Evolutionary conservation across 2,329 filamentous ascomycete genomes (phyloP), one percentile per base, ranked within the genome.

Genomic region (Aspergillus eucalypticola): DNA sequence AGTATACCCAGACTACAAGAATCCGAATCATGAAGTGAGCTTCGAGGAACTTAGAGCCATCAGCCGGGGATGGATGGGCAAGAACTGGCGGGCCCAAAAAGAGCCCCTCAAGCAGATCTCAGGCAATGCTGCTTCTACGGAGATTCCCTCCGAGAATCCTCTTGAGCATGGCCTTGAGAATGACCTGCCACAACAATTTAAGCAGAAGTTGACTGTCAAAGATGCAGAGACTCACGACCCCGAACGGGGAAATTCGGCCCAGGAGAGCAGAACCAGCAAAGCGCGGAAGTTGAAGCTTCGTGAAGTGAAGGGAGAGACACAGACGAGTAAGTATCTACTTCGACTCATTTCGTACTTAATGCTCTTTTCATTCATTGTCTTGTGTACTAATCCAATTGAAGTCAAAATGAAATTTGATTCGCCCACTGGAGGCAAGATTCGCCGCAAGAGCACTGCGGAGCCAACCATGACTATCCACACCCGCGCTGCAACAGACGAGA

Each of bases 401-500:
- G 92, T 98, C 76, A 95, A 96, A 82, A 90, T 92, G 59, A 97
- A 97, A 68, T 81, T 98, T 57, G 91, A 95, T 70, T 97, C 94
- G 2, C 94, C 93, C 0, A 90, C 90, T 0, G 86, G 88, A n/a
- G 88, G 87, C 3, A 98, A 96, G 75, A 83, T 94, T 58, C 90
- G 88, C 65, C 91, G 91, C 75, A 95, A 90, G 74, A 88, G 88
- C 54, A 83, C 83, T 10, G 78, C 82, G 38, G 94, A 98, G 75
- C 91, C 93, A n/a, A 99, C 95, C 1, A 97, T 99, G 93, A 99
- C 95, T 0, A 86, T 99, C 66, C 92, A 98, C 72, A 99, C 95
- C 11, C 91, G 87, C 68, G 94, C 95, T 65, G 95, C 95, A 4
- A 97, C 94, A 63, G 93, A 98, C 68, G 95, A 99, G 68, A 97